Conservation (phyloP, 768 basidiomycete species). For the Rhizopogon vesiculosus region DNA sequence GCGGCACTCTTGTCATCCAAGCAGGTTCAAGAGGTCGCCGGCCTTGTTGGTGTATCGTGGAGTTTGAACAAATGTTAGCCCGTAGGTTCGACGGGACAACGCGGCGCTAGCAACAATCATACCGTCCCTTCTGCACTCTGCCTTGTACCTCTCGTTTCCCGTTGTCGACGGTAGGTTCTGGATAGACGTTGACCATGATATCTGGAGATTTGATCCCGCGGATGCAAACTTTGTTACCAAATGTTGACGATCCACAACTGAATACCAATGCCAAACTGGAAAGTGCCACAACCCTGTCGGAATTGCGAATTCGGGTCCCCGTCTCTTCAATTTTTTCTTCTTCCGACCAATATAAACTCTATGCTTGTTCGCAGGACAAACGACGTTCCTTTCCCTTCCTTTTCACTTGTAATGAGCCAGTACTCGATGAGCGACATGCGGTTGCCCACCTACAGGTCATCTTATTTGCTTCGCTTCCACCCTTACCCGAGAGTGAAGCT, state of each 20-base stretch:
- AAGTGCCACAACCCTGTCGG: neutral
- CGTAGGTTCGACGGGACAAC: neutral
- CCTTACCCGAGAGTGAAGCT: constrained; percentile 22
- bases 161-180: neutral
- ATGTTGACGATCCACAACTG: neutral
- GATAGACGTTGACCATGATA: neutral
- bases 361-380: neutral
- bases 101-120: constrained; percentile 9
- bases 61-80: neutral
- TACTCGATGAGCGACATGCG: constrained; percentile 12
- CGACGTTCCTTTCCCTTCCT: neutral
- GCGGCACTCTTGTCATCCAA: neutral
- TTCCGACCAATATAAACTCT: constrained; percentile 1
- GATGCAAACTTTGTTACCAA: neutral
- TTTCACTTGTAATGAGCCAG: neutral
- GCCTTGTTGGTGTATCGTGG: neutral
- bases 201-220: neutral
- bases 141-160: neutral
- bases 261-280: neutral
- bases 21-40: neutral
- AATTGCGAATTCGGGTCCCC: neutral
- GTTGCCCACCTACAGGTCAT: constrained; percentile 23
- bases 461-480: constrained; percentile 23
- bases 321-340: neutral
- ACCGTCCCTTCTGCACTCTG: neutral